Evolutionary conservation across 2,329 filamentous ascomycete species (phyloP), one percentile per base, ranked within the genome.

Genomic region (Exophiala viscosa): DNA sequence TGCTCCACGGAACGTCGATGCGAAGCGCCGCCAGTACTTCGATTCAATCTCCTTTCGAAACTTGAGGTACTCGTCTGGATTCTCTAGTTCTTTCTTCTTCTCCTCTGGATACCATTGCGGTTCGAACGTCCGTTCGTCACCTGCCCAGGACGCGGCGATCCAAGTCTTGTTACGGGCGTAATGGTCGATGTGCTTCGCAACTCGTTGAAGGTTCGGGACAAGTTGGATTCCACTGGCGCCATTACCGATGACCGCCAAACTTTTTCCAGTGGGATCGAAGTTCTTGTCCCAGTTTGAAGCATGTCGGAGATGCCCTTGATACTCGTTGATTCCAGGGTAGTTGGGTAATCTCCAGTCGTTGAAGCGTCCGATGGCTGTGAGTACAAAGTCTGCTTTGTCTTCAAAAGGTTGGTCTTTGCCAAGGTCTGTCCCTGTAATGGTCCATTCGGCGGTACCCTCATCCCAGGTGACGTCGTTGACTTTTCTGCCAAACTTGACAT

Each of bases 361-460:
- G 48, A 84, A 67, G 55, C 82, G 78, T 1, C 82, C 81, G 18
- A 82, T 79, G 1, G 77, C 81, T 5, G 77, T 80, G 15, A 83
- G 69, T 9, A 84, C 65, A 51, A 82, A 82, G 60, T 82, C 78
- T 5, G 74, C 74, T 18, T 56, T 57, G 20, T 67, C 62, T 14
- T 60, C 54, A 28, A 60, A 58, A 3, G 53, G 36, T 36, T 58
- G 61, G 2, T 60, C 56, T n/a, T 51, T 52, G 13, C 46, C 18
- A 3, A 35, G 40, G 35, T 55, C 42, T 18, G 45, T 17, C 4
- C 55, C 42, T 4, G 48, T 52, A n/a, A 55, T 47, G 40, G 47
- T 55, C 65, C 28, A 78, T 31, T 57, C 32, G 11, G 50, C 50
- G 13, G 51, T 41, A 2, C 54, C 60, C 4, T 82, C 78, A 50